Evolutionary conservation across 805 yeast species (phyloP).

Genomic region (Nakazawaea laoshanensis): DNA sequence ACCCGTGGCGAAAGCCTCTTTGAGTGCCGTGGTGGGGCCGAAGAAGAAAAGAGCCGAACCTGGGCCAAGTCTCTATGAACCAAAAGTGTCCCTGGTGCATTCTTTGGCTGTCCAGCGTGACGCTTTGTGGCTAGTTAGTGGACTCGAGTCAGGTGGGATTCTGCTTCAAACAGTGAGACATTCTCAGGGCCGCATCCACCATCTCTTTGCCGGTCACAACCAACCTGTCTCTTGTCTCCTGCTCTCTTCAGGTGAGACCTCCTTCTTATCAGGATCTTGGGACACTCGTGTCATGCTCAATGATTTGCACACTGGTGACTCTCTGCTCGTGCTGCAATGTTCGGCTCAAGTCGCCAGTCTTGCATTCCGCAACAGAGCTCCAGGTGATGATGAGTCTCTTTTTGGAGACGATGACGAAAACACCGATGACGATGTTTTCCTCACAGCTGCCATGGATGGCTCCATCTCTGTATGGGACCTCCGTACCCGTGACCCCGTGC

Average conservation of each 20-base stretch:
- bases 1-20: slow-evolving; percentile 46
- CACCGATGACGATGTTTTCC: slow-evolving; percentile 40
- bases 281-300: slow-evolving; percentile 73
- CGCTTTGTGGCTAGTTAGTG: slow-evolving; percentile 78
- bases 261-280: slow-evolving; percentile 90
- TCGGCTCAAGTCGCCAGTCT: too few species aligned
- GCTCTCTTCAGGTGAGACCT: too few species aligned
- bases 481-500: slow-evolving; percentile 27
- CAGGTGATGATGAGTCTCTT: too few species aligned
- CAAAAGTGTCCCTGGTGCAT: slow-evolving; percentile 75
- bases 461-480: slow-evolving; percentile 75
- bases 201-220: too few species aligned
- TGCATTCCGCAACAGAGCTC: too few species aligned
- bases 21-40: slow-evolving; percentile 7
- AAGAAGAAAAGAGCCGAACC: slow-evolving; percentile 24
- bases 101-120: slow-evolving; percentile 78
- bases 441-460: slow-evolving; percentile 83
- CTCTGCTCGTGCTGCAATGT: too few species aligned
- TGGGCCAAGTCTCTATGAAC: slow-evolving; percentile 39
- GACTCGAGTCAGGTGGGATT: slow-evolving; percentile 80
- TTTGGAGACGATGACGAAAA: slow-evolving; percentile 31
- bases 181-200: slow-evolving; percentile 73
- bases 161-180: slow-evolving; percentile 75
- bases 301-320: slow-evolving; percentile 82
- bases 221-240: too few species aligned